These are phyloP conservation scores for Candida easanensis DNA, from an alignment of 805 yeast genomes.

Conservation along the genomic window DNA sequence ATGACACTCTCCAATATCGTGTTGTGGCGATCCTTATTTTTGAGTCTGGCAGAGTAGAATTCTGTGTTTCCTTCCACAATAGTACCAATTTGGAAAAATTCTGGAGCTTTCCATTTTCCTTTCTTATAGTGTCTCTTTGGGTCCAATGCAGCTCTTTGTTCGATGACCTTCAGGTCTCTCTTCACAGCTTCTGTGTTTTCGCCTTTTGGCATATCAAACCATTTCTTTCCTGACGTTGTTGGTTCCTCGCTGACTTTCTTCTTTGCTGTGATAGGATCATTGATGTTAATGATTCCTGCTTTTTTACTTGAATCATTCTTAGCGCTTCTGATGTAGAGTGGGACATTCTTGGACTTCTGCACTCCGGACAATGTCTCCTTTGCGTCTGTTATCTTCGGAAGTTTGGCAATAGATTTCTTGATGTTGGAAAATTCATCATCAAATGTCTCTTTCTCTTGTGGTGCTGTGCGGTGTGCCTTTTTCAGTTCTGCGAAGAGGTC, in stretches of 20 bases:
- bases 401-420: constrained; percentile 33
- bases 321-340: constrained; percentile 9
- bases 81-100: constrained; percentile 85
- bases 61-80: constrained; percentile 81
- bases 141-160: constrained; percentile 87
- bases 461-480: constrained; percentile 6
- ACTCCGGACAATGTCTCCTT: constrained; percentile 14
- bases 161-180: constrained; percentile 73
- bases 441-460: constrained; percentile 14
- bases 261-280: constrained; percentile 42
- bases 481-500: constrained; percentile 33
- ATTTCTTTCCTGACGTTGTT: constrained; percentile 49
- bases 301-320: constrained; percentile 12
- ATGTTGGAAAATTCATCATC: constrained; percentile 34
- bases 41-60: constrained; percentile 63
- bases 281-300: constrained; percentile 32
- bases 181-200: constrained; percentile 70
- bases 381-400: constrained; percentile 37
- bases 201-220: constrained; percentile 81
- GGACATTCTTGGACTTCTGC: constrained; percentile 20
- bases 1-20: constrained; percentile 82
- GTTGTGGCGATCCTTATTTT: constrained; percentile 68
- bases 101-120: constrained; percentile 74
- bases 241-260: constrained; percentile 15
- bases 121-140: constrained; percentile 95